phyloP scores from a whole-genome alignment of 1,139 yeast genomes.

The Taphrina betulina region DNA sequence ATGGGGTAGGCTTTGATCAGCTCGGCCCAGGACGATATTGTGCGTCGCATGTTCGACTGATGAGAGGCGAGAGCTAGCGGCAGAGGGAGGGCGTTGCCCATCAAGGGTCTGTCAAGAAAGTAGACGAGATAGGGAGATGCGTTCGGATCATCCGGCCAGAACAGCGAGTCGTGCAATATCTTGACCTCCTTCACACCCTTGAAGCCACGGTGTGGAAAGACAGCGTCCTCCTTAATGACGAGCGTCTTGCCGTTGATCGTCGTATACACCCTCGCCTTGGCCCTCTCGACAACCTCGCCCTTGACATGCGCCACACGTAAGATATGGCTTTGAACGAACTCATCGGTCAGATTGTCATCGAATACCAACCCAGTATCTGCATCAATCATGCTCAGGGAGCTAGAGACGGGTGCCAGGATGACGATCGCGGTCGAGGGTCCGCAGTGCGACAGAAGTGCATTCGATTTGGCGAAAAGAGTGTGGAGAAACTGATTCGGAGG shows the following conservation, averaged over 20 bases:
- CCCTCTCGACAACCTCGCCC: constrained; percentile 23
- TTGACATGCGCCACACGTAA: constrained; percentile 11
- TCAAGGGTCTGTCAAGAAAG: constrained; percentile 31
- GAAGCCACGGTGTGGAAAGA: constrained; percentile 33
- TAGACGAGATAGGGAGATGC: constrained; percentile 24
- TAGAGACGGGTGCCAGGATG: constrained; percentile 25
- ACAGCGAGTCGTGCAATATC: constrained; percentile 31
- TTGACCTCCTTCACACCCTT: constrained; percentile 30
- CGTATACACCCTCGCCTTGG: constrained; percentile 43
- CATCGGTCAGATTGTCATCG: constrained; percentile 23
- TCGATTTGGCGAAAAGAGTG: constrained; percentile 14
- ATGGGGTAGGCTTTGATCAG: not conserved
- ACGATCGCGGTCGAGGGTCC: constrained; percentile 6
- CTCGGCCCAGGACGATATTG: constrained; percentile 8
- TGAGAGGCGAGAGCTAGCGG: not conserved
- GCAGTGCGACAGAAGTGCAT: constrained; percentile 7
- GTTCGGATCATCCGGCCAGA: constrained; percentile 28
- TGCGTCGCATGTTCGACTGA: not conserved
- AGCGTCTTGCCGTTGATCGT: constrained; percentile 33
- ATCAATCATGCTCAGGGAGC: constrained; percentile 24
- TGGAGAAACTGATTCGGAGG: constrained; percentile 28
- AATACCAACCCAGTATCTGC: constrained; percentile 12
- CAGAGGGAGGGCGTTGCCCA: constrained; percentile 1
- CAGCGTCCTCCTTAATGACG: constrained; percentile 27
- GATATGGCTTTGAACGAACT: constrained; percentile 23